phyloP scores from a whole-genome alignment of 306 rosid genomes.

The Pterocarpus santalinus region DNA sequence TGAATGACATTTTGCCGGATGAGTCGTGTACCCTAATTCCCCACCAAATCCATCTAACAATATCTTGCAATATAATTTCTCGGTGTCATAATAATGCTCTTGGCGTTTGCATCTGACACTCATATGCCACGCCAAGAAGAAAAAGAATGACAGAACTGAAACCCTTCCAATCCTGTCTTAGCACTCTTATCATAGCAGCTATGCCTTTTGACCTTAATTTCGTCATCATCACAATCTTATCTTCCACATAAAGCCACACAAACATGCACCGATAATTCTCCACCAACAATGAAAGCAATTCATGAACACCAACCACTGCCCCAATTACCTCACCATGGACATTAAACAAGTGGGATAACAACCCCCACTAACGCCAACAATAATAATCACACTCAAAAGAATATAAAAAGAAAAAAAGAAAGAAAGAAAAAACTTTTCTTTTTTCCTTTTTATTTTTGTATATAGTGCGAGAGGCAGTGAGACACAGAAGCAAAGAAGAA shows the following conservation, averaged over 20 bases:
- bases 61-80: conserved; percentile 37
- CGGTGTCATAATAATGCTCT: conserved; percentile 42
- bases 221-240: conserved; percentile 55
- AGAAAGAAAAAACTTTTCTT: background rate
- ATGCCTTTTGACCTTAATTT: conserved; percentile 51
- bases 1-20: conserved; percentile 41
- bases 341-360: conserved; percentile 3
- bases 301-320: conserved; percentile 35
- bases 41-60: conserved; percentile 37
- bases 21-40: conserved; percentile 47
- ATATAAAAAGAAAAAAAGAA: background rate
- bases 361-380: conserved; percentile 16
- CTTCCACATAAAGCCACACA: conserved; percentile 58
- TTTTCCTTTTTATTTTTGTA: background rate
- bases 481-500: background rate
- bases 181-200: conserved; percentile 38
- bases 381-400: background rate
- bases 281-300: conserved; percentile 49
- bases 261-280: conserved; percentile 52
- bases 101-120: conserved; percentile 55
- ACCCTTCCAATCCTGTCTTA: conserved; percentile 29
- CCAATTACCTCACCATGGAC: conserved; percentile 6
- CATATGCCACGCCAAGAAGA: conserved; percentile 47
- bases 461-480: background rate
- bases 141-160: conserved; percentile 48